These are phyloP conservation scores for Podospora tetraspora DNA, from an alignment of 495 filamentous ascomycete genomes.

Conservation along the genomic window DNA sequence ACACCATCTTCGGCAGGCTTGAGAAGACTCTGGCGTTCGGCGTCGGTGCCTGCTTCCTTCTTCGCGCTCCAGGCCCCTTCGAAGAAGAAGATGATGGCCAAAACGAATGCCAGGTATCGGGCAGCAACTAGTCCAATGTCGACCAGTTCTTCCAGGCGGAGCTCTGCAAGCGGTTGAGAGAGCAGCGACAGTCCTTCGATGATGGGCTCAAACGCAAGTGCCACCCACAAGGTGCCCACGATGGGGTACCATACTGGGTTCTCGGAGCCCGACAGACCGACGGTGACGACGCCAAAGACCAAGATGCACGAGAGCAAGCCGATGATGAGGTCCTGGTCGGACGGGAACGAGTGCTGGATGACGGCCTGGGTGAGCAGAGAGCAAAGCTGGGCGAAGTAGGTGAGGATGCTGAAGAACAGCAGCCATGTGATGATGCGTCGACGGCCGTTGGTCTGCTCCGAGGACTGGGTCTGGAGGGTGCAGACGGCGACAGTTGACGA, in stretches of 20 bases:
- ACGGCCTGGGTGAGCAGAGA: constrained; percentile 37
- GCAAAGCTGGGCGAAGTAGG: constrained; percentile 48
- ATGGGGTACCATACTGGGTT: constrained; percentile 59
- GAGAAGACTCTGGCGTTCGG: constrained; percentile 49
- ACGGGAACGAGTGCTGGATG: constrained; percentile 36
- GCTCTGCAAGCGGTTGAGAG: constrained; percentile 5
- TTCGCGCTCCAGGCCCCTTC: constrained; percentile 23
- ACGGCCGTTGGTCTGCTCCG: constrained; percentile 34
- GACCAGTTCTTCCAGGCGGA: constrained; percentile 28
- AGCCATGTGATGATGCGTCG: constrained; percentile 44
- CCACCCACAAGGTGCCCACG: constrained; percentile 51
- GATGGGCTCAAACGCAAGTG: constrained; percentile 45
- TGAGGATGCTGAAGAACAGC: constrained; percentile 42
- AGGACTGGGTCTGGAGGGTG: constrained; percentile 47
- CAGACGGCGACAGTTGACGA: constrained; percentile 49
- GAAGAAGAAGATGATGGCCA: constrained; percentile 32
- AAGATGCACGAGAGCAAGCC: constrained; percentile 52
- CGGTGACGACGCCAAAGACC: constrained; percentile 50
- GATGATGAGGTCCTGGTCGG: constrained; percentile 42
- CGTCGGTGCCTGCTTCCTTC: constrained; percentile 36
- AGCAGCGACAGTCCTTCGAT: constrained; percentile 36
- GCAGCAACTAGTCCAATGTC: constrained; percentile 30
- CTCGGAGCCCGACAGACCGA: constrained; percentile 42
- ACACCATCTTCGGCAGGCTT: constrained; percentile 23
- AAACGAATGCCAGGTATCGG: constrained; percentile 30